phyloP scores from a whole-genome alignment of 2,329 filamentous ascomycete genomes.

The Penicillium hesseltinei region DNA sequence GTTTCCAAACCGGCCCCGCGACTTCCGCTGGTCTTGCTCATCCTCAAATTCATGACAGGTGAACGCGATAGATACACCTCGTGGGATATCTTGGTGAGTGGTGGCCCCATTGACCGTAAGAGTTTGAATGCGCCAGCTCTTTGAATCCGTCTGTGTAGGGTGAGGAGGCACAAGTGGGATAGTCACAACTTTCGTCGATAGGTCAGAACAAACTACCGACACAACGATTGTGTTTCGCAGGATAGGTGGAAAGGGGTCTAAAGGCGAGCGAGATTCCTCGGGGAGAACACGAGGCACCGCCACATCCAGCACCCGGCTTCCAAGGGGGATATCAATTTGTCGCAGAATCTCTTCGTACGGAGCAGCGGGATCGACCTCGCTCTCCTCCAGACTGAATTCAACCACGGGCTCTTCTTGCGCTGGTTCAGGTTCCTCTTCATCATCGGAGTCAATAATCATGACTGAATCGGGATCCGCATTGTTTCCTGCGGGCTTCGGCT shows the following conservation, averaged over 20 bases:
- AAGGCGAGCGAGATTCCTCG: conserved; percentile 37
- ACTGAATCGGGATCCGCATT: conserved; percentile 42
- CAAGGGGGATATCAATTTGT: conserved; percentile 55
- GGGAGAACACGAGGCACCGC: conserved; percentile 49
- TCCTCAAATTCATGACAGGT: conserved; percentile 42
- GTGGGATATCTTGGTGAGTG: conserved; percentile 52
- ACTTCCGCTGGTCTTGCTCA: conserved; percentile 30
- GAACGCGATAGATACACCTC: conserved; percentile 54
- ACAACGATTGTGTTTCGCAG: conserved; percentile 54
- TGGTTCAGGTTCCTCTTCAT: conserved; percentile 46
- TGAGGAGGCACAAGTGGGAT: conserved; percentile 56
- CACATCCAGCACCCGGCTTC: conserved; percentile 53
- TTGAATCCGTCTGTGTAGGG: conserved; percentile 36
- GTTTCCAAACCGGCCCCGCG: conserved; percentile 27
- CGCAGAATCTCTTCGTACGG: conserved; percentile 56
- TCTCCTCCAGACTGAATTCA: conserved; percentile 54
- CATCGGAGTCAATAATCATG: conserved; percentile 58
- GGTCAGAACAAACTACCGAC: conserved; percentile 56
- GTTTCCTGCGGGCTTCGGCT: conserved; percentile 24
- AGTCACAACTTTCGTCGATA: conserved; percentile 54
- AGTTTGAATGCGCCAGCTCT: conserved; percentile 46
- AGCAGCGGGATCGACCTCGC: conserved; percentile 55
- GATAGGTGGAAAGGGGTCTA: conserved; percentile 47
- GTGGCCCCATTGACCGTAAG: conserved; percentile 48
- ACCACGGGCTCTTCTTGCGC: conserved; percentile 22